These are phyloP conservation scores for Candolleomyces efflorescens DNA, from an alignment of 768 basidiomycete genomes.

Conservation along the genomic window DNA sequence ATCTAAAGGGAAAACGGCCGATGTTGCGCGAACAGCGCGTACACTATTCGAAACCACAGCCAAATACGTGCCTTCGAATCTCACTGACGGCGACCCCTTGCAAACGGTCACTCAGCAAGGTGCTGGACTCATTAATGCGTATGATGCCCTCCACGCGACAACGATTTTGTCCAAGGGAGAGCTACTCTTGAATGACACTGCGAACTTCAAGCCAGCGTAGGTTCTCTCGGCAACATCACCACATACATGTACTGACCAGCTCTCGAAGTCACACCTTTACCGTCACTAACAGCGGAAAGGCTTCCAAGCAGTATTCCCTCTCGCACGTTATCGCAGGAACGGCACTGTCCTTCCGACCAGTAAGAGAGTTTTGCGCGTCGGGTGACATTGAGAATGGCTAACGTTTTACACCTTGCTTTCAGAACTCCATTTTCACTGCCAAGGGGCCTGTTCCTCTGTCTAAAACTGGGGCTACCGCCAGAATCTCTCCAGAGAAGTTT, in stretches of 20 bases:
- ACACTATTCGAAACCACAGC: constrained; percentile 48
- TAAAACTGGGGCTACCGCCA: constrained; percentile 39
- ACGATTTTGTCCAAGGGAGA: constrained; percentile 53
- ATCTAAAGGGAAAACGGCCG: constrained; percentile 28
- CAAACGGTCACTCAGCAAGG: constrained; percentile 53
- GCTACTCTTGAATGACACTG: constrained; percentile 62
- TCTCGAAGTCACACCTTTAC: constrained; percentile 41
- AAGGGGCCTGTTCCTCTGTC: constrained; percentile 50
- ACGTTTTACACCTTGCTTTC: neutral
- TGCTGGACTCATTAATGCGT: constrained; percentile 54
- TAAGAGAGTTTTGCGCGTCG: neutral
- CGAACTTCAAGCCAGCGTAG: constrained; percentile 42
- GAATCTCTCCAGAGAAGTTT: constrained; percentile 40
- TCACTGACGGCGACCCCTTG: constrained; percentile 44
- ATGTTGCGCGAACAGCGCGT: constrained; percentile 24
- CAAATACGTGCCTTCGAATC: constrained; percentile 35
- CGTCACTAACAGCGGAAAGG: constrained; percentile 45
- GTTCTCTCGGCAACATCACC: constrained; percentile 15
- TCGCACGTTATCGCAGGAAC: neutral
- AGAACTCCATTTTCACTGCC: constrained; percentile 39
- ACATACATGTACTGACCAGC: neutral
- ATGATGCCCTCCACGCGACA: constrained; percentile 49
- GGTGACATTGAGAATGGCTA: neutral
- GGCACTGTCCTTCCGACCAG: neutral
- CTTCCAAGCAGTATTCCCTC: constrained; percentile 13